Conservation (phyloP, 1,284 basidiomycete genomes). For the Puccinia horiana region DNA sequence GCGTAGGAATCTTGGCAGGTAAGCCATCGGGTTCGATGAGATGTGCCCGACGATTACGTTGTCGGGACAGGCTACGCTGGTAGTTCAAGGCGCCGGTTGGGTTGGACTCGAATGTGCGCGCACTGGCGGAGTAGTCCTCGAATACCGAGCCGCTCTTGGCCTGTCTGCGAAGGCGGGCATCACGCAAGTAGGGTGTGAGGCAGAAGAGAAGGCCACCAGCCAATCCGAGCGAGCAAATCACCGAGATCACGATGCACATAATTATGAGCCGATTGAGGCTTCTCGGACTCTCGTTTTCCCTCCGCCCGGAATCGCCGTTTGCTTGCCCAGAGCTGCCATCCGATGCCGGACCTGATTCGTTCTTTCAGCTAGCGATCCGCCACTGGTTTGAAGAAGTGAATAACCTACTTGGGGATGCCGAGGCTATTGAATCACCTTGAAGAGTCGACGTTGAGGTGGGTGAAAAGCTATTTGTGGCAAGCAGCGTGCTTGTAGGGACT, state of each 20-base stretch:
- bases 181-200: background rate
- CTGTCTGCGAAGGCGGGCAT: background rate
- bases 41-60: slow-evolving; percentile 1
- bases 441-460: background rate
- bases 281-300: background rate
- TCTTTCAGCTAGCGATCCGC: background rate
- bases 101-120: slow-evolving; percentile 16
- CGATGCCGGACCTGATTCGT: background rate
- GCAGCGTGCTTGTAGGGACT: background rate
- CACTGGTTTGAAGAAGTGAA: background rate
- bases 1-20: background rate
- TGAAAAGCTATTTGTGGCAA: background rate
- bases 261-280: background rate
- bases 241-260: slow-evolving; percentile 7
- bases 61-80: slow-evolving; percentile 26
- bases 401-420: background rate
- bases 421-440: background rate
- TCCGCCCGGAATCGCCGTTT: background rate
- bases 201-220: background rate
- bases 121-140: slow-evolving; percentile 18
- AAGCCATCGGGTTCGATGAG: background rate
- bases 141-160: slow-evolving; percentile 15
- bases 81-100: slow-evolving; percentile 26
- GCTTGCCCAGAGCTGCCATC: background rate
- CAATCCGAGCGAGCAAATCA: slow-evolving; percentile 1